Percentiles rank a stretch among this genome's conserved stretches.
These are phyloP conservation scores for Corymbia citriodora DNA, from an alignment of 441 rosid genomes.

Conservation along the genomic window DNA sequence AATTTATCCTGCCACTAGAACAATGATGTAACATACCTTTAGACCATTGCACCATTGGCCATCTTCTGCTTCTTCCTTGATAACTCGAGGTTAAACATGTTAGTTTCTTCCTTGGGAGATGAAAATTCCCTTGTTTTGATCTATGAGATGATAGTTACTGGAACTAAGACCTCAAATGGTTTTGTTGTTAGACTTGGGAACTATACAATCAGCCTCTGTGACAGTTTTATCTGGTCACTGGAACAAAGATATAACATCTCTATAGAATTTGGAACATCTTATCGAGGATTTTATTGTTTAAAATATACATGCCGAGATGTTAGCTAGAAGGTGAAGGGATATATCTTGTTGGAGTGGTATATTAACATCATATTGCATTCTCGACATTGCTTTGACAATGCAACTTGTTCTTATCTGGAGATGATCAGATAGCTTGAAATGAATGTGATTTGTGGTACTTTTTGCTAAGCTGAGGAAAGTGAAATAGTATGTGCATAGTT, in stretches of 20 bases:
- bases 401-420: neutral
- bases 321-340: neutral
- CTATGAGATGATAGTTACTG: neutral
- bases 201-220: neutral
- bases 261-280: neutral
- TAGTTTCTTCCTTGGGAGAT: neutral
- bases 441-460: neutral
- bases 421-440: neutral
- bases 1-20: neutral
- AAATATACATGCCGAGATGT: neutral
- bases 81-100: neutral
- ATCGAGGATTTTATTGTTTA: neutral
- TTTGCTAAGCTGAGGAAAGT: neutral
- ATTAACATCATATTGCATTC: neutral
- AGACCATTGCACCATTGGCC: neutral
- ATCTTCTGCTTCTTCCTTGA: neutral
- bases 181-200: neutral
- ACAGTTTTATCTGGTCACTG: neutral
- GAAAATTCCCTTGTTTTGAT: neutral
- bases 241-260: neutral
- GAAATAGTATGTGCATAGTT: neutral
- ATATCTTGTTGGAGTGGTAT: neutral
- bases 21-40: neutral
- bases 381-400: neutral
- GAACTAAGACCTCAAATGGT: neutral